These are phyloP conservation scores for Fraxinus angustifolia DNA, from an alignment of 305 asterid genomes.

Conservation along the genomic window DNA sequence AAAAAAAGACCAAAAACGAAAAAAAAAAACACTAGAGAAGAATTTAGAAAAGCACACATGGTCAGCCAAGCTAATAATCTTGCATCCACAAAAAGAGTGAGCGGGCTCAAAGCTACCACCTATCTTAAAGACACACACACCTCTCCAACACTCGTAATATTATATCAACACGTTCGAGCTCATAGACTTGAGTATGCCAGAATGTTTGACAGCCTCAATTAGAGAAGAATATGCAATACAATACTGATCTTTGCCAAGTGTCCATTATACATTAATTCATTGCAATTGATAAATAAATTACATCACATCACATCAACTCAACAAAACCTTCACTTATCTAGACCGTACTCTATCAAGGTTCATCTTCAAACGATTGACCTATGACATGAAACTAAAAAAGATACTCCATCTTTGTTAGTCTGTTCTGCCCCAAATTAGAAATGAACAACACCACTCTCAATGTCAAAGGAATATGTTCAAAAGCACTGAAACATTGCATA, in stretches of 20 bases:
- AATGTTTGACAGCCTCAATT: not conserved
- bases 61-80: not conserved
- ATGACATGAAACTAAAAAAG: not conserved
- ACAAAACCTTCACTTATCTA: not conserved
- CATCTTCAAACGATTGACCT: not conserved
- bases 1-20: not conserved
- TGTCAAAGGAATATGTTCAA: not conserved
- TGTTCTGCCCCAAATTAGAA: not conserved
- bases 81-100: not conserved
- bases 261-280: not conserved
- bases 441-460: not conserved
- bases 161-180: not conserved
- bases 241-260: conserved; percentile 11
- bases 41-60: not conserved
- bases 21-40: not conserved
- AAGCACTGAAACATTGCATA: not conserved
- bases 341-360: not conserved
- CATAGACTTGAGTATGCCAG: not conserved
- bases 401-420: not conserved
- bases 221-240: not conserved
- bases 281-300: not conserved
- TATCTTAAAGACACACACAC: not conserved
- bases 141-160: conserved; percentile 4
- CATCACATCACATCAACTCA: not conserved
- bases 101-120: not conserved